Evolutionary conservation across 2,329 filamentous ascomycete genomes (phyloP), one percentile per base, ranked within the genome.

Genomic region (Diaporthe aspalathi): DNA sequence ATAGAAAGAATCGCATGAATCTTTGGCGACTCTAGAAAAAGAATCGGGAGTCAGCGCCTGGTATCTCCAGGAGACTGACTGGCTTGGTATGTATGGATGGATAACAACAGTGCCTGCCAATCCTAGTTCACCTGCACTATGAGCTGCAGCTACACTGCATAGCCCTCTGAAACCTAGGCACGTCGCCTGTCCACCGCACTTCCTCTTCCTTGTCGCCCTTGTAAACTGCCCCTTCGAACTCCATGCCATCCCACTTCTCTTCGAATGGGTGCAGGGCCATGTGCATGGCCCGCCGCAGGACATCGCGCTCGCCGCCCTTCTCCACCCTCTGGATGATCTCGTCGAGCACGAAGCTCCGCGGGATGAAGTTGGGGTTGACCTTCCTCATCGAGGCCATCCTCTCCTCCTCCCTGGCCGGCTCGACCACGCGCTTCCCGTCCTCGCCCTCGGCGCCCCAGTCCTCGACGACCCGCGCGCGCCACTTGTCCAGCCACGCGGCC

Each of bases 131-230:
- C 20, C 14, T 45, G 27, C 27, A 22, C 50, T 85, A 97, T 29
- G 95, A 98, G 80, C 94, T 97, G 82, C 96, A 99, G 79, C 94
- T 97, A 81, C 96, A 98, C 84, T 98, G 95, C 89, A 97, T 90
- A 43, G 93, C 93, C 75, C 94, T 89, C 81, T 91, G 90, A 56
- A 86, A 86, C 79, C 88, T 90, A 0, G 95, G 95, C 68, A 97
- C 94, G 82, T 98, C 94, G 2, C 93, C 92, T 76, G 91, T 94
- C 85, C 94, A 97, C 74, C 95, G 86, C 76, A 91, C 86, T 80
- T 97, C 95, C 79, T 97, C 93, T 20, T 90, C 89, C 67, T 83
- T 84, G 74, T 96, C 85, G 70, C 89, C 88, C 71, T 84, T 75
- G 84, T 88, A 85, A 74, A 82, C 81, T 76, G 86, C 77, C 56